Percentiles rank a stretch among this genome's conserved stretches.
Evolutionary conservation across 495 filamentous ascomycete species (phyloP).

Genomic region (Aspergillus panamensis): DNA sequence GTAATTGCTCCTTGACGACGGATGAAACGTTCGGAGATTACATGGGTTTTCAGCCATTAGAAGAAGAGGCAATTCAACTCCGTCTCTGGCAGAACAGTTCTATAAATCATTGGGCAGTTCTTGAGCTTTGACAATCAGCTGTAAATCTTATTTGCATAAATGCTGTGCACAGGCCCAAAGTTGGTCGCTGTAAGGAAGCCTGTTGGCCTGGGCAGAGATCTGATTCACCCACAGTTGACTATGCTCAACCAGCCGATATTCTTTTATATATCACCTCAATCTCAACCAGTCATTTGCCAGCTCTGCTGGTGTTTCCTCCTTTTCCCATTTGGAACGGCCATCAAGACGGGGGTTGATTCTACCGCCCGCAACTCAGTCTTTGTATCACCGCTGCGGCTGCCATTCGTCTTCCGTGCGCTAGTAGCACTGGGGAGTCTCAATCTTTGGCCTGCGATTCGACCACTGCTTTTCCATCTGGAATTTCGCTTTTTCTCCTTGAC

Average conservation of each 20-base stretch:
- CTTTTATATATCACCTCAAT: neutral
- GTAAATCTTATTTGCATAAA: no score
- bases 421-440: slow-evolving; percentile 3
- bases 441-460: slow-evolving; percentile 14
- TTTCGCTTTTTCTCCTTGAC: neutral
- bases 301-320: slow-evolving; percentile 3
- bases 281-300: neutral
- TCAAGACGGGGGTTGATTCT: neutral
- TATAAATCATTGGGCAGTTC: no score
- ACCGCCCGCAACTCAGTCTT: neutral
- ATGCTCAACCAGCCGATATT: neutral
- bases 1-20: no score
- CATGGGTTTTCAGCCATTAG: no score
- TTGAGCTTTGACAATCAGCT: no score
- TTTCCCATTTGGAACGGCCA: slow-evolving; percentile 17
- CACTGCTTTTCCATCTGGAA: neutral
- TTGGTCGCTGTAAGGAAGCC: neutral
- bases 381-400: slow-evolving; percentile 4
- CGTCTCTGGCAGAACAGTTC: no score
- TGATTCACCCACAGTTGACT: neutral
- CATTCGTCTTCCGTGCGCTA: slow-evolving; percentile 7
- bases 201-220: neutral
- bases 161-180: neutral
- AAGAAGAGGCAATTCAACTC: no score
- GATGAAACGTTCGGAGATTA: no score